These are phyloP conservation scores for Claviceps capensis DNA, from an alignment of 2,329 filamentous ascomycete species.

Conservation along the genomic window DNA sequence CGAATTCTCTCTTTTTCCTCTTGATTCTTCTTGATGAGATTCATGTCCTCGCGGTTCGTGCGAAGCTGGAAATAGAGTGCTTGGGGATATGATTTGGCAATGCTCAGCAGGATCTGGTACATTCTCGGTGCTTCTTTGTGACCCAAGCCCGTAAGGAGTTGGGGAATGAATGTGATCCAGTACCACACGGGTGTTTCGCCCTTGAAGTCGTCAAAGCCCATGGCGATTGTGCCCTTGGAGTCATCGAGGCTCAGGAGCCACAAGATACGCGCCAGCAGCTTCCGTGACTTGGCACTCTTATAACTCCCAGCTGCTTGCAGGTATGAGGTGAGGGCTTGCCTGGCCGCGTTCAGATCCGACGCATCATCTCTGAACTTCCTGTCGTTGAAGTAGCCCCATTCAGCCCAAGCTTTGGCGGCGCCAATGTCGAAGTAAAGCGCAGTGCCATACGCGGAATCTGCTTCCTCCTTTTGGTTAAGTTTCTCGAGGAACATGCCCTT, in stretches of 20 bases:
- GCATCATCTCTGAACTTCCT: slow-evolving; percentile 89
- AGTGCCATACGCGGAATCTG: slow-evolving; percentile 86
- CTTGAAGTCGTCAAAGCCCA: slow-evolving; percentile 91
- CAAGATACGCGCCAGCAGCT: slow-evolving; percentile 81
- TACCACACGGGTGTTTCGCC: slow-evolving; percentile 98
- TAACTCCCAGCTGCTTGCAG: slow-evolving; percentile 91
- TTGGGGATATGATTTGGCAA: slow-evolving; percentile 92
- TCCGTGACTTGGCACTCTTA: slow-evolving; percentile 93
- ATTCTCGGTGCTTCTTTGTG: slow-evolving; percentile 84
- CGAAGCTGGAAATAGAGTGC: slow-evolving; percentile 90
- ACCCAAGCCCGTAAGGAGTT: slow-evolving; percentile 80
- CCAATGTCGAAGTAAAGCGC: slow-evolving; percentile 93
- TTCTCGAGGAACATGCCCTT: slow-evolving; percentile 99
- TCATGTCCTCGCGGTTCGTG: slow-evolving; percentile 88
- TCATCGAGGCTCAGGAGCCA: slow-evolving; percentile 95
- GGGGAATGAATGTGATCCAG: slow-evolving; percentile 98
- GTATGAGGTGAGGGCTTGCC: slow-evolving; percentile 90
- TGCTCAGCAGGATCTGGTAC: slow-evolving; percentile 75
- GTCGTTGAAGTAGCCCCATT: slow-evolving; percentile 98
- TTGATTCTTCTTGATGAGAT: slow-evolving; percentile 79
- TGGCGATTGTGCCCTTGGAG: slow-evolving; percentile 65
- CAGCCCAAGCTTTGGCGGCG: slow-evolving; percentile 93
- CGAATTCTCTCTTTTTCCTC: slow-evolving; percentile 56
- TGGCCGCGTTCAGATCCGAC: slow-evolving; percentile 65
- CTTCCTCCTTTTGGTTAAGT: slow-evolving; percentile 77